Conservation (phyloP, 306 rosid species). For the Dalbergia cultrata region DNA sequence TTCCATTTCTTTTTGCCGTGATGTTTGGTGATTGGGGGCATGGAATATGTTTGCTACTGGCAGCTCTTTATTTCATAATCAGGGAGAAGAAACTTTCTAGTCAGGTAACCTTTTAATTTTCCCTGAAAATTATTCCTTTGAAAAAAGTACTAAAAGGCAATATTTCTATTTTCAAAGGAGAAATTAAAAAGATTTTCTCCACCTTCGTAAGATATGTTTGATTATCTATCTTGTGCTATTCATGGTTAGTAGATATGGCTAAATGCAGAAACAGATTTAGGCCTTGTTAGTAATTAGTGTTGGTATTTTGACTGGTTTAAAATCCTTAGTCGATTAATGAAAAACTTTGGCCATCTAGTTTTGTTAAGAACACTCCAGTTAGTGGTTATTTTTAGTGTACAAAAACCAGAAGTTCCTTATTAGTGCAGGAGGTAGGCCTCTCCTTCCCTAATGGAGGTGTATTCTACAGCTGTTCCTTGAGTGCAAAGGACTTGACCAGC, state of each 20-base stretch:
- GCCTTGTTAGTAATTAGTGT: background rate
- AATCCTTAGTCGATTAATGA: constrained; percentile 29
- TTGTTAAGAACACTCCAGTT: background rate
- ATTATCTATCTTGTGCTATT: constrained; percentile 30
- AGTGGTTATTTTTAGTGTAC: constrained; percentile 3
- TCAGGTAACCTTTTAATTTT: constrained; percentile 69
- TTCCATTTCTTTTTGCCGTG: constrained; percentile 98
- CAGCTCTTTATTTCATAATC: constrained; percentile 71
- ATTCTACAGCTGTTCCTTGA: constrained; percentile 7
- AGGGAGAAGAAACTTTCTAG: constrained; percentile 85
- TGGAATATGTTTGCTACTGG: constrained; percentile 91
- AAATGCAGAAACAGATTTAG: constrained; percentile 28
- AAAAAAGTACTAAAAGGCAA: constrained; percentile 18
- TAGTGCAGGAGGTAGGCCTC: constrained; percentile 3
- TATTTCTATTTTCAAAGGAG: constrained; percentile 26
- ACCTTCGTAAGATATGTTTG: background rate
- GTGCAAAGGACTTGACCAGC: constrained; percentile 12
- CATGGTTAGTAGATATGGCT: constrained; percentile 18
- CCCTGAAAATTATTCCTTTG: constrained; percentile 19
- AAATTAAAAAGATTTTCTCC: constrained; percentile 22
- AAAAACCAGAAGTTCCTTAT: constrained; percentile 8
- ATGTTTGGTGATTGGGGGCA: constrained; percentile 99
- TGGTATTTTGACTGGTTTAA: background rate
- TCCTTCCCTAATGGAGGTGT: background rate
- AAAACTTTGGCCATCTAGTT: constrained; percentile 23